These are phyloP conservation scores for Microcyclospora pomicola DNA, from an alignment of 2,329 filamentous ascomycete species.

Conservation along the genomic window DNA sequence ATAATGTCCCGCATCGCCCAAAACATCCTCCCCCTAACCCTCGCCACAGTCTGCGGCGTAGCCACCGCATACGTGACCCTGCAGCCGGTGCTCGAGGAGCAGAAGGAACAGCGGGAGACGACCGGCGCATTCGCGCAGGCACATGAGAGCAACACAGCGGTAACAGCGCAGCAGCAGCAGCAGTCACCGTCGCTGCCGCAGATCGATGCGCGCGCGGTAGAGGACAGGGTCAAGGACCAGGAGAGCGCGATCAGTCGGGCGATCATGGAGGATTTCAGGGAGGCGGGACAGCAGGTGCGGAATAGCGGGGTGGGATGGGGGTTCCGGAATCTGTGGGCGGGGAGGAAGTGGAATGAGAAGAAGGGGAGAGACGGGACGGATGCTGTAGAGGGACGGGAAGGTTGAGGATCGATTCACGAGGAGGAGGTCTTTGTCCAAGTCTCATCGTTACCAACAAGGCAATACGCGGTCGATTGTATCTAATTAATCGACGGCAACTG, in stretches of 20 bases:
- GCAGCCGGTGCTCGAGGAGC: slow-evolving; percentile 17
- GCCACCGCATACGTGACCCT: slow-evolving; percentile 16
- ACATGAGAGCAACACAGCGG: slow-evolving; percentile 3
- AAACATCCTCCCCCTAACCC: too few species aligned
- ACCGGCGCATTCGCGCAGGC: slow-evolving; percentile 11
- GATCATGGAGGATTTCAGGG: slow-evolving; percentile 14
- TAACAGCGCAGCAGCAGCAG: slow-evolving; percentile 4
- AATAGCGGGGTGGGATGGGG: slow-evolving; percentile 3
- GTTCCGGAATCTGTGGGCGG: neutral
- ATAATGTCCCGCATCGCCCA: too few species aligned
- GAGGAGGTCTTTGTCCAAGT: too few species aligned
- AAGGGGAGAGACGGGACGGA: too few species aligned
- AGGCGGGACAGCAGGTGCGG: slow-evolving; percentile 10
- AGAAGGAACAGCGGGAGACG: slow-evolving; percentile 11
- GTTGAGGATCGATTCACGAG: too few species aligned
- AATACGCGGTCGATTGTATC: too few species aligned
- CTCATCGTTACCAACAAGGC: too few species aligned
- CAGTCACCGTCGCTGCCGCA: neutral
- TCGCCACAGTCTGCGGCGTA: too few species aligned
- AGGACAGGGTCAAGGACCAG: too few species aligned
- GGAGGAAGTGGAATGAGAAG: neutral
- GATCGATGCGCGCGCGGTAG: too few species aligned
- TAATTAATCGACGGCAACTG: too few species aligned
- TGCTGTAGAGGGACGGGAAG: too few species aligned
- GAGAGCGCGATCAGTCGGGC: slow-evolving; percentile 12